Base-by-base conservation (phyloP, 371 early-diverging fungal genomes). In the Syncephalastrum racemosum region DNA sequence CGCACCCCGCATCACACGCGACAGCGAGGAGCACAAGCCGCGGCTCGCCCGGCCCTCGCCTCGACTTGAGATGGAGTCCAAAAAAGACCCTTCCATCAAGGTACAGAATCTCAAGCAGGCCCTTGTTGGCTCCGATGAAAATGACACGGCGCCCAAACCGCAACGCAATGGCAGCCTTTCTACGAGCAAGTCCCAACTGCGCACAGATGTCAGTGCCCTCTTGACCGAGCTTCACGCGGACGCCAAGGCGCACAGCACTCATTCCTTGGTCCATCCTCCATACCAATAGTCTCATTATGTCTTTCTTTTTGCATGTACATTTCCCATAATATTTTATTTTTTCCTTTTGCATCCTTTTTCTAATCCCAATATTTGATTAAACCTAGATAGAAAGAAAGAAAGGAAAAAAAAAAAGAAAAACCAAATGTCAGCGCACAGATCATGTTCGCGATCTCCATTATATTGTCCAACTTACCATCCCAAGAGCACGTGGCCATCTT, bases 401-500 rank as follows among this genome's bases (percentile, higher is more conserved):
- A 40, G n/a, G 18, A 36, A 47, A 15, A 2, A n/a, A 44, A 18
- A 52, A 42, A 8, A 40, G n/a, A 27, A 36, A 47, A 15, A 2
- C 10, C 48, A 14, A 14, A 25, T 46, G 25, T n/a, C n/a, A 40
- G 39, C n/a, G 16, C 40, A 31, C 4, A 7, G 2, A 41, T 40
- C n/a, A 13, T n/a, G n/a, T n/a, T n/a, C n/a, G n/a, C n/a, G n/a
- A n/a, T n/a, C n/a, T n/a, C n/a, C n/a, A n/a, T n/a, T n/a, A n/a
- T n/a, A n/a, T n/a, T n/a, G n/a, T n/a, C n/a, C n/a, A n/a, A 43
- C 58, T 86, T 87, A 24, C 95, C 95, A 70, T 98, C 98, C 97
- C 97, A 97, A 44, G 90, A 88, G 66, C 95, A 94, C 16, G 99
- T 96, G 3, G 92, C 95, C 24, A 98, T 86, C 60, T 94, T 90